phyloP scores from a whole-genome alignment of 257 asterid species.

The Jacaranda mimosifolia region DNA sequence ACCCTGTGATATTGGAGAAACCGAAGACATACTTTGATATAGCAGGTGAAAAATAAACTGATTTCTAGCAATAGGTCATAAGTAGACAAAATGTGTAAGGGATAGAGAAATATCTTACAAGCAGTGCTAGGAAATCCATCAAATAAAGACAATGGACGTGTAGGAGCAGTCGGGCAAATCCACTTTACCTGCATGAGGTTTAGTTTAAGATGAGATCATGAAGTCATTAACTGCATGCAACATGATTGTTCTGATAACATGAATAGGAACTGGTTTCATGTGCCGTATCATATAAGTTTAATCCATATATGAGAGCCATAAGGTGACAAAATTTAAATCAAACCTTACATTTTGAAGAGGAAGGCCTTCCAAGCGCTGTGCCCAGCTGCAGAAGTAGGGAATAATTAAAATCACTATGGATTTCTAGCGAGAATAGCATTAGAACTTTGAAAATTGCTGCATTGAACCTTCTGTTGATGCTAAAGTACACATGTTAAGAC shows the following conservation, averaged over 20 bases:
- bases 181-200: conserved; percentile 70
- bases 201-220: conserved; percentile 21
- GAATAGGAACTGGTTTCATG: conserved; percentile 10
- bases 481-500: neutral
- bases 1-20: conserved; percentile 54
- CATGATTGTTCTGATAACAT: neutral
- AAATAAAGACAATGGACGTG: conserved; percentile 72
- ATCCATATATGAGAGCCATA: neutral
- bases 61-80: neutral
- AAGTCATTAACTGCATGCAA: neutral
- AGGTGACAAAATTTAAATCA: neutral
- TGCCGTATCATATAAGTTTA: neutral
- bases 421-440: neutral
- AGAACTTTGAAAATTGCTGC: neutral
- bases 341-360: conserved; percentile 71
- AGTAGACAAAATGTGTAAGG: neutral
- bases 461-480: too few species aligned
- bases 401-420: conserved; percentile 5
- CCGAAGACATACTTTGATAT: too few species aligned
- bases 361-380: conserved; percentile 66
- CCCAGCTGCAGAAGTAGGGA: conserved; percentile 61
- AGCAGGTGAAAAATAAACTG: neutral
- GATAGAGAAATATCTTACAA: conserved; percentile 54
- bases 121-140: conserved; percentile 93
- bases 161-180: conserved; percentile 96